These are phyloP conservation scores for Diaporthe eres DNA, from an alignment of 2,329 filamentous ascomycete genomes.

Conservation along the genomic window DNA sequence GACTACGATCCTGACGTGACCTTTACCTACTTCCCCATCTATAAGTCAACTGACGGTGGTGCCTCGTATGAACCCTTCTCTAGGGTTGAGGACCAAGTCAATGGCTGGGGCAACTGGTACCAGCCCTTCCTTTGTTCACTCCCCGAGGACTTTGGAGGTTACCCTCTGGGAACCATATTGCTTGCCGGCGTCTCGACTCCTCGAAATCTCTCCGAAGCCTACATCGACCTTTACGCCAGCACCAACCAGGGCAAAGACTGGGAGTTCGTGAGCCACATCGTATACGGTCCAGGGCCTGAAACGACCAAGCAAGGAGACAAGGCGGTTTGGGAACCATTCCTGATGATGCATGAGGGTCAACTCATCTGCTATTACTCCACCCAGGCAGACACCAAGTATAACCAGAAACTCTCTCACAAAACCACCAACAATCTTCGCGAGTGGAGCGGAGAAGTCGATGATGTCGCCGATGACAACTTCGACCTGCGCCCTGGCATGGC, in stretches of 20 bases:
- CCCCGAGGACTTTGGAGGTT: constrained; percentile 68
- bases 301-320: constrained; percentile 73
- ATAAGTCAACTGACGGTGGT: constrained; percentile 65
- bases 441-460: constrained; percentile 72
- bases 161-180: constrained; percentile 73
- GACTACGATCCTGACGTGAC: constrained; percentile 18
- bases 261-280: constrained; percentile 76
- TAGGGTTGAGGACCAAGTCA: constrained; percentile 72
- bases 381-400: constrained; percentile 75
- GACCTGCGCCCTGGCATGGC: constrained; percentile 78
- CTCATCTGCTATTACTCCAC: constrained; percentile 81
- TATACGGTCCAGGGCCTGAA: constrained; percentile 70
- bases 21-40: constrained; percentile 62
- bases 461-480: constrained; percentile 73
- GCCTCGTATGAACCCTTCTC: constrained; percentile 74
- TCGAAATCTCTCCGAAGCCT: constrained; percentile 73
- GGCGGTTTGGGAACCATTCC: constrained; percentile 81
- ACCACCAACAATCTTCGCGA: constrained; percentile 68
- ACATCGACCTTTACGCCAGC: constrained; percentile 79
- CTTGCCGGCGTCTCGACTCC: constrained; percentile 67
- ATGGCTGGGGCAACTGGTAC: constrained; percentile 76
- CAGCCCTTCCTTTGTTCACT: constrained; percentile 78
- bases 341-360: constrained; percentile 69
- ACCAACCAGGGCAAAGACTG: constrained; percentile 72
- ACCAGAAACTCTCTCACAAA: constrained; percentile 79